phyloP scores from a whole-genome alignment of 768 basidiomycete species.

The Calocera viscosa region DNA sequence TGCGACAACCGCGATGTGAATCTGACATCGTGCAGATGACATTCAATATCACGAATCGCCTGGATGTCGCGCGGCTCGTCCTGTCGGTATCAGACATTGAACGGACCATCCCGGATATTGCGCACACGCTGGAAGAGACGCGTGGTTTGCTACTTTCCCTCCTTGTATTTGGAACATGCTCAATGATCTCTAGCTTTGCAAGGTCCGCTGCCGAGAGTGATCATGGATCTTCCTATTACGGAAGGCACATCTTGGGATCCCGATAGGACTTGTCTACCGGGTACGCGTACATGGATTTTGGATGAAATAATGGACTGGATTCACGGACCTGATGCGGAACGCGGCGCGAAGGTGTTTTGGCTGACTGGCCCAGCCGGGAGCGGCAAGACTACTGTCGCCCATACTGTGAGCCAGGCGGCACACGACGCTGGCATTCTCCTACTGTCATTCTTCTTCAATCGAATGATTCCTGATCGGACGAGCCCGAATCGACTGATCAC shows the following conservation, averaged over 20 bases:
- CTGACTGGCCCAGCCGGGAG: slow-evolving; percentile 28
- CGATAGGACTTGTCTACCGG: not conserved
- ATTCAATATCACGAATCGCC: no score
- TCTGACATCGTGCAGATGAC: no score
- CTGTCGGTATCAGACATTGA: no score
- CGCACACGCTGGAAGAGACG: no score
- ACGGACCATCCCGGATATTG: no score
- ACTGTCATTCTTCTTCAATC: slow-evolving; percentile 28
- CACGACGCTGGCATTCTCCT: slow-evolving; percentile 22
- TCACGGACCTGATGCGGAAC: not conserved
- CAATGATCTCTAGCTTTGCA: no score
- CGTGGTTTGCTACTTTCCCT: no score
- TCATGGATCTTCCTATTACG: not conserved
- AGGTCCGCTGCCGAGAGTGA: not conserved
- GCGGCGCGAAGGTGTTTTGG: slow-evolving; percentile 19
- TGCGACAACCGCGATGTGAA: no score
- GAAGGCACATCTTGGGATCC: not conserved
- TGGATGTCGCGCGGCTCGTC: no score
- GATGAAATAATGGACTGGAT: not conserved
- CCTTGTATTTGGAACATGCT: no score
- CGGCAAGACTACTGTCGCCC: slow-evolving; percentile 32
- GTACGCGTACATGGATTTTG: not conserved
- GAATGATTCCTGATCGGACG: slow-evolving; percentile 13
- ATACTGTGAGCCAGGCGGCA: slow-evolving; percentile 25
- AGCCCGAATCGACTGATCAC: not conserved